Base-by-base conservation (phyloP, 2,329 filamentous ascomycete species). In the Paraphaeosphaeria sporulosa region DNA sequence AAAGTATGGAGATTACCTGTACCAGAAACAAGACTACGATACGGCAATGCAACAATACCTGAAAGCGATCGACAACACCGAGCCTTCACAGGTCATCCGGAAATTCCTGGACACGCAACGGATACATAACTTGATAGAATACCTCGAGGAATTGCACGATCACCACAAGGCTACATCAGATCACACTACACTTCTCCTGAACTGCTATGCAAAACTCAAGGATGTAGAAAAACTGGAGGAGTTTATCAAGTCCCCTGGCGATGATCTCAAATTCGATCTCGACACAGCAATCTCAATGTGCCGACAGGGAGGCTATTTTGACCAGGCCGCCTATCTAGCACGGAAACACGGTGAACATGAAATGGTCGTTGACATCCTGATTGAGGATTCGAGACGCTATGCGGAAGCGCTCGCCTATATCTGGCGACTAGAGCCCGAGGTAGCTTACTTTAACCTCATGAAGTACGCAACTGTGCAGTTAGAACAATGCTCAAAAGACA, bases 1-100 rank as follows among this genome's bases (percentile, higher is more conserved):
- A 60, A 94, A 90, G 74, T 98, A 97, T 76, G 95, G 94, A 13
- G 95, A 99, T 75, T 92, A 94, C 71, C 80, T 98, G 3, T 98
- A 99, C 71, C 92, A 96, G 66, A 97, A 96, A 72, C 93, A 91
- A 4, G 94, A 97, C 73, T 99, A 94, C 72, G 95, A 99, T 73
- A 95, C 92, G 7, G 94, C 96, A n/a, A 99, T 99, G 96, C 90
- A 96, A 70, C 95, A 98, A 76, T 99, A 99, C 74, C 88, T 99
- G 63, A 91, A 93, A 68, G 94, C 96, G 0, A 97, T 99, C 61
- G 94, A 97, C 73, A 95, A 92, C 60, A 98, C 94, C 0, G 94
- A 98, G 71, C 94, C 94, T 7, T 97, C 94, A 1, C 94, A 97
- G 73, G 93, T 98, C 49, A 97, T 98, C 71, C 87, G 94, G 69